A percentile compares a stretch with the other conserved stretches of the same genome.
phyloP scores from a whole-genome alignment of 2,329 filamentous ascomycete species.

The Alternaria sp. region DNA sequence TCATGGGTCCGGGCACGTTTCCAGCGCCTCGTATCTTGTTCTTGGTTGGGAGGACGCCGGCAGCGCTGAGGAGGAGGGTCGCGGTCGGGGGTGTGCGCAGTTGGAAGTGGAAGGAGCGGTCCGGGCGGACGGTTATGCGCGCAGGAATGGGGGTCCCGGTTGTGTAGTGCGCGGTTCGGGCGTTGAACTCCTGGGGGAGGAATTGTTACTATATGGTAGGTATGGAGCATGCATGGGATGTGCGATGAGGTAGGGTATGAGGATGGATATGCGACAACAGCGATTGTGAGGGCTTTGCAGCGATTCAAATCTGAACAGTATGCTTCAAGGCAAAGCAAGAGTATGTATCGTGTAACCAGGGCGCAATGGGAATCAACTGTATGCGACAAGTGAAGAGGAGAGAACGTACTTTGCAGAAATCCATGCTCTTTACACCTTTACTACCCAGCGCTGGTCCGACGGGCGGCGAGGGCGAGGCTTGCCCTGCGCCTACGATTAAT shows the following conservation, averaged over 20 bases:
- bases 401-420: slow-evolving; percentile 76
- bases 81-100: slow-evolving; percentile 94
- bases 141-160: slow-evolving; percentile 87
- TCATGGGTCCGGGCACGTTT: slow-evolving; percentile 58
- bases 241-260: neutral
- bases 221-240: neutral
- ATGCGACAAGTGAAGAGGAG: neutral
- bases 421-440: slow-evolving; percentile 99
- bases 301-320: too few species aligned
- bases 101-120: slow-evolving; percentile 92
- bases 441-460: slow-evolving; percentile 95
- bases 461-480: slow-evolving; percentile 92
- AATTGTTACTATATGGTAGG: neutral
- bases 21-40: slow-evolving; percentile 77
- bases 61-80: slow-evolving; percentile 84
- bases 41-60: slow-evolving; percentile 76
- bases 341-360: too few species aligned
- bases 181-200: slow-evolving; percentile 85
- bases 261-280: neutral
- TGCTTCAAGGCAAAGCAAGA: too few species aligned
- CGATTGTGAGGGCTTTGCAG: neutral
- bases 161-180: slow-evolving; percentile 83
- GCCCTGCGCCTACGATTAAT: slow-evolving; percentile 94
- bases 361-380: neutral
- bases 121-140: slow-evolving; percentile 88